Percentiles rank a stretch among this genome's conserved stretches.
These are phyloP conservation scores for Lepidium africanum DNA, from an alignment of 345 rosid genomes.

Conservation along the genomic window DNA sequence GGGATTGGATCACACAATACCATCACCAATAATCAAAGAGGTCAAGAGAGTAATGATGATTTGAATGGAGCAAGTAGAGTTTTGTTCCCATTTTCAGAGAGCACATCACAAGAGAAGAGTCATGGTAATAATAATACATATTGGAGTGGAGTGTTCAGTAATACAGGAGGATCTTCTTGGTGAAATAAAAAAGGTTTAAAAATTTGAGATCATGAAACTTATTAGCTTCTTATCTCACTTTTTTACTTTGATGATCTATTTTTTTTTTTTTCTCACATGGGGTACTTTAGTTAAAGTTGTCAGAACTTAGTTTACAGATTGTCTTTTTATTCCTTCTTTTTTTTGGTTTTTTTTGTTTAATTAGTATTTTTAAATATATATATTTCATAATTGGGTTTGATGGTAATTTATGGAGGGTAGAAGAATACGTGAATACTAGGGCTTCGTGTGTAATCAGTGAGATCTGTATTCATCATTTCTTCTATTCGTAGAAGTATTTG, in stretches of 20 bases:
- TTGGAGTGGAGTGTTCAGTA: constrained; percentile 31
- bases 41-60: constrained; percentile 15
- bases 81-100: constrained; percentile 30
- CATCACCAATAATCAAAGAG: constrained; percentile 13
- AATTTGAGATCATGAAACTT: neutral
- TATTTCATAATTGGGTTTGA: constrained; percentile 5
- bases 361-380: neutral
- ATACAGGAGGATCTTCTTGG: constrained; percentile 31
- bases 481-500: constrained; percentile 18
- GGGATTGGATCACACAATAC: constrained; percentile 15
- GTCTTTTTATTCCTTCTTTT: constrained; percentile 9
- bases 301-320: constrained; percentile 25
- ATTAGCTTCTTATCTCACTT: neutral
- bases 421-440: constrained; percentile 30
- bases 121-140: constrained; percentile 25
- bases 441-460: constrained; percentile 22
- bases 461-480: constrained; percentile 30
- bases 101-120: constrained; percentile 22
- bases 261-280: constrained; percentile 32
- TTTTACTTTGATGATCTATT: constrained; percentile 27
- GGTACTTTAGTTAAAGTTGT: constrained; percentile 33
- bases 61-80: constrained; percentile 28
- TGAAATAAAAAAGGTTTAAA: constrained; percentile 14
- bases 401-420: constrained; percentile 18
- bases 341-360: neutral